These are phyloP conservation scores for Globisporangium alternatum DNA, from an alignment of 352 stramenopile species.

Conservation along the genomic window DNA sequence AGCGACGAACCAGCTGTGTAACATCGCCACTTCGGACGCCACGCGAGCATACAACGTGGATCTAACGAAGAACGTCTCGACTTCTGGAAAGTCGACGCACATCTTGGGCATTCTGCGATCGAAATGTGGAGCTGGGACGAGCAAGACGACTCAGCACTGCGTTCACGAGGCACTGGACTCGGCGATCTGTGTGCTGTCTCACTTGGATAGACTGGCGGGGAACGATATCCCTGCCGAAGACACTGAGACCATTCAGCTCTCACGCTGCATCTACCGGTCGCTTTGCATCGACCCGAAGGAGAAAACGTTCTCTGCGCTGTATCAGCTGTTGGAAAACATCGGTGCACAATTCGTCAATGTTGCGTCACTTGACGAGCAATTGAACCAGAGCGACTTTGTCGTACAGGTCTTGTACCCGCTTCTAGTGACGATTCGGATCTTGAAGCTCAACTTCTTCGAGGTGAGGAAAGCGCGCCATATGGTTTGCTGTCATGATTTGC, in stretches of 20 bases:
- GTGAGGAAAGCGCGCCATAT: constrained; percentile 24
- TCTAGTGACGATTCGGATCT: constrained; percentile 61
- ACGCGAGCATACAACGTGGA: constrained; percentile 43
- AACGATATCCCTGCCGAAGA: constrained; percentile 77
- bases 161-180: constrained; percentile 48
- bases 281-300: constrained; percentile 81
- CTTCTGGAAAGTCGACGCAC: constrained; percentile 46
- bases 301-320: constrained; percentile 62
- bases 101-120: constrained; percentile 47
- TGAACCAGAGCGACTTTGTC: constrained; percentile 23
- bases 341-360: constrained; percentile 25
- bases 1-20: constrained; percentile 19
- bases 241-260: constrained; percentile 73
- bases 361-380: constrained; percentile 7
- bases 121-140: constrained; percentile 32
- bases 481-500: background rate
- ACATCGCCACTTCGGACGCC: constrained; percentile 36
- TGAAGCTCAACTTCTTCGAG: constrained; percentile 90
- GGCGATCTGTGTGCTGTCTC: constrained; percentile 68
- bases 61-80: constrained; percentile 48
- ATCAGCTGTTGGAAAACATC: constrained; percentile 48
- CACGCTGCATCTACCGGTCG: constrained; percentile 67
- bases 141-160: constrained; percentile 43
- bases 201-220: constrained; percentile 75
- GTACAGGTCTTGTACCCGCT: constrained; percentile 66